These are phyloP conservation scores for Suillus discolor DNA, from an alignment of 768 basidiomycete genomes.

Conservation along the genomic window DNA sequence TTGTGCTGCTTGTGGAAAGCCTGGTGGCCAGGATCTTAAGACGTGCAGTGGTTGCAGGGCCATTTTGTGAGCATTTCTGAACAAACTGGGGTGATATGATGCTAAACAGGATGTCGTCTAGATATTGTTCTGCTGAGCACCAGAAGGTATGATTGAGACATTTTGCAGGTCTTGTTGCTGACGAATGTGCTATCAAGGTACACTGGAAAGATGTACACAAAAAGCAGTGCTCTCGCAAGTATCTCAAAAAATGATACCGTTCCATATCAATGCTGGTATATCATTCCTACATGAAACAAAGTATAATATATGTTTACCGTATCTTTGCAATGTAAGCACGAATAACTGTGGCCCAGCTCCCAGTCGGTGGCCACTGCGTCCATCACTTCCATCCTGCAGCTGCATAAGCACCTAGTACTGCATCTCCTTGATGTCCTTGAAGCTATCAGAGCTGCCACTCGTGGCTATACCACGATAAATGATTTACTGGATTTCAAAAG, in stretches of 20 bases:
- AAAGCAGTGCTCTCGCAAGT: constrained; percentile 18
- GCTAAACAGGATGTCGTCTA: neutral
- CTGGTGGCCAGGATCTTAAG: constrained; percentile 27
- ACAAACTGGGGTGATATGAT: constrained; percentile 15
- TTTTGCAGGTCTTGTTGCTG: constrained; percentile 5
- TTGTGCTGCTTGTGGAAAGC: constrained; percentile 34
- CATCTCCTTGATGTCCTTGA: no score
- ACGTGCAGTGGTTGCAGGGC: constrained; percentile 29
- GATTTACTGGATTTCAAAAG: neutral
- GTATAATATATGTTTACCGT: neutral
- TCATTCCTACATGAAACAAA: neutral
- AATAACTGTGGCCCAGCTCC: neutral
- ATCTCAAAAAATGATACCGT: constrained; percentile 7
- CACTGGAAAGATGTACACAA: constrained; percentile 27
- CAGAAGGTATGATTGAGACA: constrained; percentile 20
- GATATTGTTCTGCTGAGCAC: constrained; percentile 19
- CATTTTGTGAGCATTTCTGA: constrained; percentile 19
- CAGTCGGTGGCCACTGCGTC: neutral
- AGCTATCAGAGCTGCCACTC: no score
- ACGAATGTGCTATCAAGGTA: constrained; percentile 12
- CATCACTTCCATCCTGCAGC: neutral
- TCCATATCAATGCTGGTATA: neutral
- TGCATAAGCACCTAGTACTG: no score
- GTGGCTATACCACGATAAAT: neutral
- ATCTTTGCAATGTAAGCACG: neutral